Conservation (phyloP, 345 rosid genomes). For the Eucalyptus curtisii region DNA sequence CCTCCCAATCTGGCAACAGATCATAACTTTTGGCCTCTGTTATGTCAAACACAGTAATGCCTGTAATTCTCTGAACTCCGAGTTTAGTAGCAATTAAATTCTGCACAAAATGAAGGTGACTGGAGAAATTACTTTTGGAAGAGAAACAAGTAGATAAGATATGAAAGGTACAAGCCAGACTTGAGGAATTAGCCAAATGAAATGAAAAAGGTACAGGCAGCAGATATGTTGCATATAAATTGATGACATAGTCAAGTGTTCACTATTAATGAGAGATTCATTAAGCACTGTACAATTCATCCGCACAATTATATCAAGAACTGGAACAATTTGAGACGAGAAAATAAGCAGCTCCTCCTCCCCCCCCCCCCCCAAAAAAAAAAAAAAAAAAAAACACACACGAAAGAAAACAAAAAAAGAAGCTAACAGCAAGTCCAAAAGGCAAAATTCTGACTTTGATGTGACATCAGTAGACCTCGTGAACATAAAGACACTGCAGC, state of each 20-base stretch:
- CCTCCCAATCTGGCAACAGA: constrained; percentile 82
- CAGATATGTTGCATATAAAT: background rate
- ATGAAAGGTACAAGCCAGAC: background rate
- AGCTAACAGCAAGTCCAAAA: background rate
- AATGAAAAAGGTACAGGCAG: background rate
- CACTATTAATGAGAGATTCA: background rate
- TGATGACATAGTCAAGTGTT: background rate
- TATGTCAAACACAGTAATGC: constrained; percentile 63
- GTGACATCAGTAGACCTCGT: background rate
- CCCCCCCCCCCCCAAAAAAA: background rate
- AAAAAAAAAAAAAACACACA: no score
- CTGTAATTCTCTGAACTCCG: constrained; percentile 75
- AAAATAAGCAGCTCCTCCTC: background rate
- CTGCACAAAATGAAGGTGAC: constrained; percentile 26
- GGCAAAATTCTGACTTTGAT: background rate
- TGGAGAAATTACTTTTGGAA: background rate
- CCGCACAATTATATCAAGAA: background rate
- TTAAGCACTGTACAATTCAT: background rate
- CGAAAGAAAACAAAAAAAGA: fast-evolving
- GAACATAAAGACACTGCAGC: background rate
- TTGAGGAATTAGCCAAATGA: background rate
- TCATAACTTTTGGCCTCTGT: constrained; percentile 52
- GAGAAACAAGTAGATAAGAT: background rate
- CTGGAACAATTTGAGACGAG: background rate
- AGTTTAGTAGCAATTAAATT: constrained; percentile 71